phyloP scores from a whole-genome alignment of 345 rosid genomes.

The Salix arbutifolia region DNA sequence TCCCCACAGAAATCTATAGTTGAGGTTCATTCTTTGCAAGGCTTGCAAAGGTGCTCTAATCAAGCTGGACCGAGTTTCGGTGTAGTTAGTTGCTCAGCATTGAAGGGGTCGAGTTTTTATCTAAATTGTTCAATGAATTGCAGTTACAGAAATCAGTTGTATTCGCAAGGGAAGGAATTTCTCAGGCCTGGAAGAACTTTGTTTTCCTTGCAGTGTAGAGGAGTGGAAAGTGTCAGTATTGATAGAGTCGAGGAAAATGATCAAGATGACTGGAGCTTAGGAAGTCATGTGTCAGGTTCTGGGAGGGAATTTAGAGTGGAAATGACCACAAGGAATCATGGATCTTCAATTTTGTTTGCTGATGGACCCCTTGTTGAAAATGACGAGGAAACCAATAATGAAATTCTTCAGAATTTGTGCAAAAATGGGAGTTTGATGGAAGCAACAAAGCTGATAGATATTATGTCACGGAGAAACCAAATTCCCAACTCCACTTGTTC shows the following conservation, averaged over 20 bases:
- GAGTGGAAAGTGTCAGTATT: slow-evolving; percentile 33
- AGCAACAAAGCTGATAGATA: slow-evolving; percentile 58
- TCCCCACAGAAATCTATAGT: slow-evolving; percentile 32
- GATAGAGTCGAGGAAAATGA: slow-evolving; percentile 37
- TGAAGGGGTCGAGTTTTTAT: slow-evolving; percentile 7
- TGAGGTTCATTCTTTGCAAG: slow-evolving; percentile 29
- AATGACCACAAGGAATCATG: slow-evolving; percentile 17
- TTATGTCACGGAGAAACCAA: slow-evolving; percentile 71
- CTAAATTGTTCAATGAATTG: slow-evolving; percentile 13
- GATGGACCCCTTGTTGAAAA: slow-evolving; percentile 55
- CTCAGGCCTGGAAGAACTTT: slow-evolving; percentile 13
- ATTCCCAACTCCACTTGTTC: slow-evolving; percentile 73
- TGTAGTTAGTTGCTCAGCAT: not conserved
- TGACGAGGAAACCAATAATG: slow-evolving; percentile 56
- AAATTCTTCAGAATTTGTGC: slow-evolving; percentile 56
- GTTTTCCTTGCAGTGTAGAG: slow-evolving; percentile 28
- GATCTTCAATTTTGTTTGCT: slow-evolving; percentile 15
- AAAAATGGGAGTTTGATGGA: slow-evolving; percentile 43
- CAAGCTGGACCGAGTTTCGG: slow-evolving; percentile 11
- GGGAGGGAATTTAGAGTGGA: slow-evolving; percentile 30
- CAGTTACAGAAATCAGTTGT: slow-evolving; percentile 12
- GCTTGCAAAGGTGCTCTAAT: slow-evolving; percentile 20
- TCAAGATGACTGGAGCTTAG: slow-evolving; percentile 39
- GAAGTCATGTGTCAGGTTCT: slow-evolving; percentile 11
- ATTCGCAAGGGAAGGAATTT: slow-evolving; percentile 26